phyloP scores from a whole-genome alignment of 441 rosid species.

The Pelargonium citronellum region DNA sequence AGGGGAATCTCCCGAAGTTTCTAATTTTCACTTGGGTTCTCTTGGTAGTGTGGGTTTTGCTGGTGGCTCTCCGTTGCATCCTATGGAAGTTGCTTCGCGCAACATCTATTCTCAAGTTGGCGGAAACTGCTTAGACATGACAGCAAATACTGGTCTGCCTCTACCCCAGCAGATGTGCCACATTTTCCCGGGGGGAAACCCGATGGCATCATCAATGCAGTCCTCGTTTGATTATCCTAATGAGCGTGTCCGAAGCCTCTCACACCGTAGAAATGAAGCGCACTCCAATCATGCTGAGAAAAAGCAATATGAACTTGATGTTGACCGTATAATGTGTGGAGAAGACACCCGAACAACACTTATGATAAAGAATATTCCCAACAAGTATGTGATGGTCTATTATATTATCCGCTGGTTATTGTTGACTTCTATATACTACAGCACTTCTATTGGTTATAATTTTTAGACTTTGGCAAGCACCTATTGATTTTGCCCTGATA shows the following conservation, averaged over 20 bases:
- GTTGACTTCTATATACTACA: constrained; percentile 10
- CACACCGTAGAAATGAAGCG: constrained; percentile 57
- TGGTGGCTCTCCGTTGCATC: constrained; percentile 43
- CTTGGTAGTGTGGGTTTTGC: constrained; percentile 47
- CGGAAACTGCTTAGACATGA: constrained; percentile 46
- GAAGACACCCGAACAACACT: constrained; percentile 62
- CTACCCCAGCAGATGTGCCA: constrained; percentile 60
- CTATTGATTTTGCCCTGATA: background rate
- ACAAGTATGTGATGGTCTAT: constrained; percentile 43
- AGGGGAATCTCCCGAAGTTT: constrained; percentile 52
- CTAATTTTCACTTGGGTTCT: constrained; percentile 57
- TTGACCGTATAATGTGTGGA: constrained; percentile 52
- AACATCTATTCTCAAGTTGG: constrained; percentile 39
- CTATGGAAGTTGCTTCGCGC: constrained; percentile 48
- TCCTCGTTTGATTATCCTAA: constrained; percentile 47
- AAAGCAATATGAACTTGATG: constrained; percentile 60
- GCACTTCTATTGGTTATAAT: background rate
- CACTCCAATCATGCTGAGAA: constrained; percentile 52
- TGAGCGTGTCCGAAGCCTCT: constrained; percentile 52
- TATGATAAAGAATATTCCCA: constrained; percentile 75
- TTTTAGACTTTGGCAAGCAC: background rate
- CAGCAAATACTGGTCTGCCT: constrained; percentile 38
- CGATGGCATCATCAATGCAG: constrained; percentile 39
- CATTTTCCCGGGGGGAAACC: constrained; percentile 56
- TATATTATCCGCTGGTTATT: constrained; percentile 1